Percentiles rank a stretch among this genome's conserved stretches.
These are phyloP conservation scores for Novymonas esmeraldas DNA, from an alignment of 208 protist genomes.

Conservation along the genomic window DNA sequence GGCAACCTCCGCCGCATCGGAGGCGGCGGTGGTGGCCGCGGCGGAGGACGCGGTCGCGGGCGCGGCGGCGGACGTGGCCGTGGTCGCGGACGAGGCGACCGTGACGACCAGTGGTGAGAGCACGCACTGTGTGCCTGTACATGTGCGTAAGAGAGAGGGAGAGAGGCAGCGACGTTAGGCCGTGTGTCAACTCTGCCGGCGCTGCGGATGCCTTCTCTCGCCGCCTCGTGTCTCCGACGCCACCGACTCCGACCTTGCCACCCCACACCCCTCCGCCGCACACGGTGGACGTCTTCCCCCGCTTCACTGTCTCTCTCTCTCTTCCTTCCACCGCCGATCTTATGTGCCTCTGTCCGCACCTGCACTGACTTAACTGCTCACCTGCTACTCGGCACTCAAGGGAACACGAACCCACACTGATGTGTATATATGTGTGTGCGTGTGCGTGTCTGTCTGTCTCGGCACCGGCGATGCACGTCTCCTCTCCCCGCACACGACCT, in stretches of 20 bases:
- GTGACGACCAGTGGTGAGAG: conserved; percentile 23
- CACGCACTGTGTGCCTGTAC: not conserved
- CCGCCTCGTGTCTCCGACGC: no score
- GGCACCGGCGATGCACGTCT: no score
- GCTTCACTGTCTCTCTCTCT: not conserved
- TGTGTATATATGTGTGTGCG: conserved; percentile 1
- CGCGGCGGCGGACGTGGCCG: conserved; percentile 31
- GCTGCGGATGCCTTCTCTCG: no score
- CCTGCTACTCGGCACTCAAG: no score
- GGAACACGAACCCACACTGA: no score
- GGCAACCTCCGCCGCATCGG: conserved; percentile 63
- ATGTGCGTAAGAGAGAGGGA: not conserved
- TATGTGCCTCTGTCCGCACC: no score
- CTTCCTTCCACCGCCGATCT: not conserved
- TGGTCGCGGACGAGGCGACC: conserved; percentile 23
- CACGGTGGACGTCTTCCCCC: not conserved
- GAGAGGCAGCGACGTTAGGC: not conserved
- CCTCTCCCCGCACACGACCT: no score
- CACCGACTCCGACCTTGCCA: not conserved
- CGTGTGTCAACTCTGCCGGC: no score
- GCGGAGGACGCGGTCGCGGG: conserved; percentile 27
- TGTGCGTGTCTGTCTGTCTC: not conserved
- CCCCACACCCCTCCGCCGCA: not conserved
- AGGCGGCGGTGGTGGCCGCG: conserved; percentile 22
- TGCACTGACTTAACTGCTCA: no score